Conservation (phyloP, 2,329 filamentous ascomycete genomes). For the Aspergillus sergii region DNA sequence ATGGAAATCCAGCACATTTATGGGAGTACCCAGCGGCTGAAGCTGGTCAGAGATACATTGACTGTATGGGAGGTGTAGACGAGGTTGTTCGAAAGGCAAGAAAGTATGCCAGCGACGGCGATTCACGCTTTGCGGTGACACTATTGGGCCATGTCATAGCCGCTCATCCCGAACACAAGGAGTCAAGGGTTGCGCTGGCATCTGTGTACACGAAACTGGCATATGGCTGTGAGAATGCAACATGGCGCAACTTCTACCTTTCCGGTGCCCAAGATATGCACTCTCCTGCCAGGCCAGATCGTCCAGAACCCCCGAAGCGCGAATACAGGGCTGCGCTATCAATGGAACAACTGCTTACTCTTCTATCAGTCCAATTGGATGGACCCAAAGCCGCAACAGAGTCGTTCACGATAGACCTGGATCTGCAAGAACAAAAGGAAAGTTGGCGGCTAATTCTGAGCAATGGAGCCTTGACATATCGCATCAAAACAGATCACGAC, state of each 20-base stretch:
- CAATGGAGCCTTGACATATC: slow-evolving; percentile 24
- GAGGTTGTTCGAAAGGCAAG: slow-evolving; percentile 33
- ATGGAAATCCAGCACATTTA: slow-evolving; percentile 37
- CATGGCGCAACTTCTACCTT: slow-evolving; percentile 48
- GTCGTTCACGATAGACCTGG: slow-evolving; percentile 19
- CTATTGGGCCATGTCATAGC: slow-evolving; percentile 41
- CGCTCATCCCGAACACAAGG: slow-evolving; percentile 19
- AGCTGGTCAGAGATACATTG: slow-evolving; percentile 39
- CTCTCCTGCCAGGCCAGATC: not conserved
- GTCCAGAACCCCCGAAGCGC: slow-evolving; percentile 5
- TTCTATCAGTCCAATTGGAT: slow-evolving; percentile 23
- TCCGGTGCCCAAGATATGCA: slow-evolving; percentile 34
- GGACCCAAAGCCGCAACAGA: slow-evolving; percentile 12
- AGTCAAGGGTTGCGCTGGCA: slow-evolving; percentile 28
- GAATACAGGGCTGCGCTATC: slow-evolving; percentile 11
- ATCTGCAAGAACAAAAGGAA: slow-evolving; percentile 15
- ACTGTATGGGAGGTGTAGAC: slow-evolving; percentile 41
- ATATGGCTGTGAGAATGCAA: slow-evolving; percentile 43
- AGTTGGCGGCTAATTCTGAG: slow-evolving; percentile 24
- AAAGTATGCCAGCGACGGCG: slow-evolving; percentile 28
- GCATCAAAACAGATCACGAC: not conserved
- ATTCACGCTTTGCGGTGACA: slow-evolving; percentile 45
- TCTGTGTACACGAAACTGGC: slow-evolving; percentile 38
- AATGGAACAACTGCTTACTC: slow-evolving; percentile 23
- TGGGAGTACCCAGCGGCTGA: slow-evolving; percentile 41